Evolutionary conservation across 129 eudicot genomes (phyloP).

Genomic region (Lonicera japonica): DNA sequence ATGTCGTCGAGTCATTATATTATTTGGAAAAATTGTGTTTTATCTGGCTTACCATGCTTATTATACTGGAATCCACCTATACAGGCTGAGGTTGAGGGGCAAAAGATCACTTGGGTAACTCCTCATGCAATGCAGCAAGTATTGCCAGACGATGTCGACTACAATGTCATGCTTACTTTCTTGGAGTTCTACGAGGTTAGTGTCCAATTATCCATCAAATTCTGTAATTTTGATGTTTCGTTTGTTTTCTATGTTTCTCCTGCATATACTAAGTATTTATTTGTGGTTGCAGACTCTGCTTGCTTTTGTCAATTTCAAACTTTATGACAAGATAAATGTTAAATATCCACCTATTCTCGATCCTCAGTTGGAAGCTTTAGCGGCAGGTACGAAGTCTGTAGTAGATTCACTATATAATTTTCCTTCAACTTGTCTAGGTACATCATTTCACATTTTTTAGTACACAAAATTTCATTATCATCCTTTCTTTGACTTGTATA

Average conservation of each 20-base stretch:
- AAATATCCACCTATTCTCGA: conserved; percentile 88
- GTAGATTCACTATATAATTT: neutral
- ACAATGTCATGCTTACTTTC: conserved; percentile 68
- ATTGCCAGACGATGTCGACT: conserved; percentile 74
- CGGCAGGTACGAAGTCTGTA: conserved; percentile 51
- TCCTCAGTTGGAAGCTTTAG: conserved; percentile 75
- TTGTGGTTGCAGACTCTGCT: conserved; percentile 63
- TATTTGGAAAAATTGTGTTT: neutral
- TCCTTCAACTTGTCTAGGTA: neutral
- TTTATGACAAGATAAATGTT: conserved; percentile 62
- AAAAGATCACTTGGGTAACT: conserved; percentile 75
- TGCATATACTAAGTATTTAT: neutral
- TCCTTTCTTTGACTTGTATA: neutral
- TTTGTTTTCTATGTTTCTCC: neutral
- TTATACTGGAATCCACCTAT: neutral
- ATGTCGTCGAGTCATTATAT: neutral
- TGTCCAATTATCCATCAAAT: neutral
- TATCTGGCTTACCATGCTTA: neutral
- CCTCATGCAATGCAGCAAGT: conserved; percentile 92
- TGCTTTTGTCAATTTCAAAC: conserved; percentile 61
- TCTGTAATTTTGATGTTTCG: neutral
- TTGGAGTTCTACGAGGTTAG: conserved; percentile 83
- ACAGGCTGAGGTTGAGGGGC: conserved; percentile 85
- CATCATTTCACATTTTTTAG: neutral
- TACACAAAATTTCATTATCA: neutral